Conservation (phyloP, 306 rosid genomes). For the Medicago truncatula region MtrunA17r5.0-ANR NC_053042.1:39221501-39222000, state of each 20-base stretch:
- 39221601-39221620: conserved; percentile 58
- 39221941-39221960: conserved; percentile 7
- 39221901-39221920: conserved; percentile 19
- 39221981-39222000: conserved; percentile 44
- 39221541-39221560: conserved; percentile 63
- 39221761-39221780: conserved; percentile 29
- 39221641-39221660: conserved; percentile 63
- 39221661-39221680: conserved; percentile 42
- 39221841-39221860: conserved; percentile 13
- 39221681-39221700: conserved; percentile 54
- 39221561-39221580: conserved; percentile 58
- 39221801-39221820: too few relatives aligned
- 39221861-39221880: not conserved
- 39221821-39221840: conserved; percentile 16
- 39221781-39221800: conserved; percentile 27
- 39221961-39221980: conserved; percentile 33
- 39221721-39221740: conserved; percentile 70
- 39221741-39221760: conserved; percentile 40
- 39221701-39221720: conserved; percentile 64
- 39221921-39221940: not conserved
- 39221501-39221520: conserved; percentile 58
- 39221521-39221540: conserved; percentile 60
- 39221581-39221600: conserved; percentile 56
- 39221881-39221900: conserved; percentile 16
- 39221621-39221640: conserved; percentile 79